Base-by-base conservation (phyloP, 1,139 yeast species). In the Debaryomycetaceae sp. region DNA sequence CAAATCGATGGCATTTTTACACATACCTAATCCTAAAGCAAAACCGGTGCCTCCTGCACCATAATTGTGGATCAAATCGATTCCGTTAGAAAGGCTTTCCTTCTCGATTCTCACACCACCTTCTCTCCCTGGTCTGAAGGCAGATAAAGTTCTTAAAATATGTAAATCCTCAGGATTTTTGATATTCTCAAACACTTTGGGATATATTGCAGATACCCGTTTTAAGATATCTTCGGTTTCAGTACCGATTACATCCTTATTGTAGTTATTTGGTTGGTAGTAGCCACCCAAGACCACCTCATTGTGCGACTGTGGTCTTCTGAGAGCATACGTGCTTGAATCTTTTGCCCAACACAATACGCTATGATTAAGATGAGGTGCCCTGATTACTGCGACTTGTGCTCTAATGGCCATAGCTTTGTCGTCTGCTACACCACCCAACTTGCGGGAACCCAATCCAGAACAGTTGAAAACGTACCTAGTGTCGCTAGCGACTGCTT, bases 261-360 rank as follows among this genome's bases (percentile, higher is more conserved):
- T 70, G 80, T 83, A 80, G 54, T 79, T 76, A 46, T 72, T 76
- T 49, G 71, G 72, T 53, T 84, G 88, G 54, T 80, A 61, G 53
- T 72, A 84, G 1, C 91, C 91, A 37, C 93, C 93, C 29, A 84
- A 69, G 31, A 85, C 72, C 40, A 84, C 72, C 51, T 83, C 82
- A 51, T 80, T 81, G 44, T 70, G 68, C 20, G 86, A 78, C 44
- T 74, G 67, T 0, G 89, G 88, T 46, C 91, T 74, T 44, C 87
- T 87, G 56, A 84, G 84, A 43, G 83, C 72, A 55, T 85, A 85
- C 0, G 87, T 82, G 6, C 86, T 83, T 45, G 66, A 66, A 38
- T 68, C 72, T 9, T 62, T 63, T 27, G 80, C 80, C 81, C 85
- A 81, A 51, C 78, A 65, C 63, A 76, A 56, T 40, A 62, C 63